A percentile compares a stretch with the other conserved stretches of the same genome.
Conservation (phyloP, 2,329 filamentous ascomycete species). For the Graphilbum fragrans region DNA sequence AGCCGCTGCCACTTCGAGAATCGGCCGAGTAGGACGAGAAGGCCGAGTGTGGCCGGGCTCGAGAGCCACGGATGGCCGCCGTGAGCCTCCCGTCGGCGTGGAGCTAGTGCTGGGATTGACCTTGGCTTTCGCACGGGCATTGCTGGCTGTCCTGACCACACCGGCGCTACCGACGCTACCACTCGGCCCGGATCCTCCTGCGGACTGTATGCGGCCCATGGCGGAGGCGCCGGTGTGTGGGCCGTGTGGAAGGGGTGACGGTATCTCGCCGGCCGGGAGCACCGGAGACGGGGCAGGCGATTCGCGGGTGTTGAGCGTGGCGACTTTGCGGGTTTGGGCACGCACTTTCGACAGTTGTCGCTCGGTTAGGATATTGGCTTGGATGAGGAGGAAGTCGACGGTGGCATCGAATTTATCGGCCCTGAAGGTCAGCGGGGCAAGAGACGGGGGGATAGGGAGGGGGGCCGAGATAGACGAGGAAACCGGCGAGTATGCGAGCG, state of each 20-base stretch:
- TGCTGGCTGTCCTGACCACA: too few species aligned
- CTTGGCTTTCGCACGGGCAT: too few species aligned
- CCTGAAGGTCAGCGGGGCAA: conserved; percentile 26
- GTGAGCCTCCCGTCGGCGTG: conserved; percentile 15
- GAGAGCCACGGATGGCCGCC: conserved; percentile 7
- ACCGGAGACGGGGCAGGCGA: conserved; percentile 44
- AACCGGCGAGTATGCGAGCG: too few species aligned
- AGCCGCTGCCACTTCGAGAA: neutral
- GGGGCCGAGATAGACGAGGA: neutral
- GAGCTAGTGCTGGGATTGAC: neutral
- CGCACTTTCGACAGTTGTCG: conserved; percentile 80
- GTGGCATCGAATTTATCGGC: conserved; percentile 72
- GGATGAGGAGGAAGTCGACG: conserved; percentile 78
- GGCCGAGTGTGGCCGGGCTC: neutral
- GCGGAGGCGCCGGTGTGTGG: conserved; percentile 14
- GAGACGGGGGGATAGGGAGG: neutral
- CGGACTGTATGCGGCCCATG: conserved; percentile 39
- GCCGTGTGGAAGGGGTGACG: conserved; percentile 25
- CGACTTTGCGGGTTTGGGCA: conserved; percentile 72
- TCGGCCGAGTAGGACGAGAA: too few species aligned
- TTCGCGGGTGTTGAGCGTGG: conserved; percentile 40
- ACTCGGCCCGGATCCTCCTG: conserved; percentile 19
- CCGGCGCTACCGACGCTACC: conserved; percentile 4
- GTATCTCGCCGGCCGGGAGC: conserved; percentile 18
- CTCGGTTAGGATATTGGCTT: conserved; percentile 90